Percentiles rank a stretch among this genome's conserved stretches.
phyloP scores from a whole-genome alignment of 2,329 filamentous ascomycete genomes.

The Stagonosporopsis cucurbitacearum region DNA sequence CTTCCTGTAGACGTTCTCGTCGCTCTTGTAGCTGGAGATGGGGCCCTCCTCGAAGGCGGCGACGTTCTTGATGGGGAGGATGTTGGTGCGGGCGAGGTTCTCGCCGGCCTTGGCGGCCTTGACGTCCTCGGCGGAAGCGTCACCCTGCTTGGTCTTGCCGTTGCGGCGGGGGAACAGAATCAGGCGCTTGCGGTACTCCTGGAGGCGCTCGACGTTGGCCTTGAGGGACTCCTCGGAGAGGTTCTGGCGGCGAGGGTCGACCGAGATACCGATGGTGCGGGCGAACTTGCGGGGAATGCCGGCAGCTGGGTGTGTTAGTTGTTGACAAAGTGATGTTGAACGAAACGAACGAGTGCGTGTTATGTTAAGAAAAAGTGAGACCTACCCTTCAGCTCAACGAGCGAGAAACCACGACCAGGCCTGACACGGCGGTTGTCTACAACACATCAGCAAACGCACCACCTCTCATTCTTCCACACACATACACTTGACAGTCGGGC shows the following conservation, averaged over 20 bases:
- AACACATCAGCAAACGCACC: slow-evolving; percentile 21
- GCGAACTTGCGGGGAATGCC: slow-evolving; percentile 94
- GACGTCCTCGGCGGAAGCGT: slow-evolving; percentile 83
- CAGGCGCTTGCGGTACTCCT: slow-evolving; percentile 94
- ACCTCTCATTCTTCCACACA: slow-evolving; percentile 2
- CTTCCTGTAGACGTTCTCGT: slow-evolving; percentile 85
- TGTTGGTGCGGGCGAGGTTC: slow-evolving; percentile 60
- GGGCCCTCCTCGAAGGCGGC: slow-evolving; percentile 81
- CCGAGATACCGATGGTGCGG: slow-evolving; percentile 93
- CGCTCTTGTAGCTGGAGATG: slow-evolving; percentile 70
- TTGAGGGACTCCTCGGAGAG: slow-evolving; percentile 93
- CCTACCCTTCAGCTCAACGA: slow-evolving; percentile 95
- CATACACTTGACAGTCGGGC: slow-evolving; percentile 87
- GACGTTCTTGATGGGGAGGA: slow-evolving; percentile 76
- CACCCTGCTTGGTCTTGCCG: slow-evolving; percentile 90
- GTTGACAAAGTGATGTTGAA: background rate
- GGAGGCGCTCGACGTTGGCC: slow-evolving; percentile 95
- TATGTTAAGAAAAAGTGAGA: no score
- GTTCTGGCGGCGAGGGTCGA: slow-evolving; percentile 96
- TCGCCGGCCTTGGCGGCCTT: slow-evolving; percentile 67
- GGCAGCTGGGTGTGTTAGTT: slow-evolving; percentile 71
- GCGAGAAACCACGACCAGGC: slow-evolving; percentile 95
- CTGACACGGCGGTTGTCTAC: slow-evolving; percentile 92
- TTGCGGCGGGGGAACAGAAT: slow-evolving; percentile 97
- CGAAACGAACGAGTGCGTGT: no score